These are phyloP conservation scores for Botrytis fabae DNA, from an alignment of 2,329 filamentous ascomycete genomes.

Conservation along the genomic window DNA sequence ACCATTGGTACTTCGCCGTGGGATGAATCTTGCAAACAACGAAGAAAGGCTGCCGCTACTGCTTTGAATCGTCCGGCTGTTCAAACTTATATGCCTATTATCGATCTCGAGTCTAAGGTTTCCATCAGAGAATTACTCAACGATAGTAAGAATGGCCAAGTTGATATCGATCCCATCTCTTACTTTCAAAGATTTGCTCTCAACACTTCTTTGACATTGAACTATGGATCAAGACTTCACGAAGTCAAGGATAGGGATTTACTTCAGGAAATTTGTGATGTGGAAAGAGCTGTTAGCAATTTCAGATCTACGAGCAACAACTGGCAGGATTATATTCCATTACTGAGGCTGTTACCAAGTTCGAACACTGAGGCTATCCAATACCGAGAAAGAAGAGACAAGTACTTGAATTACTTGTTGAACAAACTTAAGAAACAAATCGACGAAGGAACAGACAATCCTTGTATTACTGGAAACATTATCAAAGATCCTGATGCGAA, in stretches of 20 bases:
- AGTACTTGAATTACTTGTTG: constrained; percentile 61
- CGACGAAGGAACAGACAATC: constrained; percentile 62
- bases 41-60: constrained; percentile 76
- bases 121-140: constrained; percentile 71
- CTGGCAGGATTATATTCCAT: constrained; percentile 81
- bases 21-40: constrained; percentile 76
- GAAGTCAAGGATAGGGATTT: constrained; percentile 67
- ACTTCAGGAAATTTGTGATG: constrained; percentile 70
- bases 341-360: constrained; percentile 64
- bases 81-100: constrained; percentile 78
- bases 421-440: constrained; percentile 61
- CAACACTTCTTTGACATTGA: constrained; percentile 75
- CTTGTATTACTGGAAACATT: constrained; percentile 70
- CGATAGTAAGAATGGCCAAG: constrained; percentile 60
- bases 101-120: constrained; percentile 72
- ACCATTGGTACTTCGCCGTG: constrained; percentile 83
- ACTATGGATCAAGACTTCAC: constrained; percentile 72
- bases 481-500: constrained; percentile 60
- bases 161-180: constrained; percentile 68
- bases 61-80: constrained; percentile 75
- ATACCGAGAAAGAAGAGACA: constrained; percentile 68
- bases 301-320: constrained; percentile 80
- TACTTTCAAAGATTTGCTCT: constrained; percentile 77
- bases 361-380: constrained; percentile 63
- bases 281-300: constrained; percentile 74